phyloP scores from a whole-genome alignment of 495 filamentous ascomycete species.

The Neurospora terricola region DNA sequence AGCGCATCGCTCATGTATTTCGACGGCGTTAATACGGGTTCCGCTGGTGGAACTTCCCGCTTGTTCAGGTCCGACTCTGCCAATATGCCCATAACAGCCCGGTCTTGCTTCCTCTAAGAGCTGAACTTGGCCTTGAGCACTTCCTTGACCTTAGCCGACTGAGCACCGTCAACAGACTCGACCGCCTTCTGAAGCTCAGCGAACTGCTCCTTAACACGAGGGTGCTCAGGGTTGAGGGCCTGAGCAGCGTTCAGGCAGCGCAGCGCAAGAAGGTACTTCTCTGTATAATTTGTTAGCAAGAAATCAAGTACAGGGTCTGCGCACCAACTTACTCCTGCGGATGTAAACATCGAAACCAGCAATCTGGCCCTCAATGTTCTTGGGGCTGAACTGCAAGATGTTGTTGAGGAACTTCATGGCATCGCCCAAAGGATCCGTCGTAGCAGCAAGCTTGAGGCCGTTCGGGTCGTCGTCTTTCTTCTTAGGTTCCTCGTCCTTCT shows the following conservation, averaged over 20 bases:
- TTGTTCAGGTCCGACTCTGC: background rate
- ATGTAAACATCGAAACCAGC: slow-evolving; percentile 86
- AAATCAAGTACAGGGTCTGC: background rate
- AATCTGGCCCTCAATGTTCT: slow-evolving; percentile 71
- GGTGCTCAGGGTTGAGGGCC: slow-evolving; percentile 56
- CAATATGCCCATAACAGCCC: background rate
- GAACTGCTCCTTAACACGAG: slow-evolving; percentile 69
- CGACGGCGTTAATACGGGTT: background rate
- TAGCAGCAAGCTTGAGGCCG: slow-evolving; percentile 66
- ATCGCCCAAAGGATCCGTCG: slow-evolving; percentile 71
- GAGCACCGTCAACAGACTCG: slow-evolving; percentile 42
- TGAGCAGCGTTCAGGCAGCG: slow-evolving; percentile 71
- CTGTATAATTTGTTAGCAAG: slow-evolving; percentile 31
- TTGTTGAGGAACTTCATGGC: slow-evolving; percentile 79
- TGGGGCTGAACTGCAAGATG: slow-evolving; percentile 70
- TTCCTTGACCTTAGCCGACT: slow-evolving; percentile 48
- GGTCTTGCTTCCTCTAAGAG: slow-evolving; percentile 19
- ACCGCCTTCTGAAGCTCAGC: slow-evolving; percentile 59
- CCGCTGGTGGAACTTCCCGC: background rate
- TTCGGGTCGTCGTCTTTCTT: slow-evolving; percentile 86
- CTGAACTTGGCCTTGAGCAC: slow-evolving; percentile 57
- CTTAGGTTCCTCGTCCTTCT: slow-evolving; percentile 46
- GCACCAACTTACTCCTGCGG: slow-evolving; percentile 52
- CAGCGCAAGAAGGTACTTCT: slow-evolving; percentile 73
- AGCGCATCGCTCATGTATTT: background rate